Evolutionary conservation across 108 stramenopile genomes (phyloP).

Genomic region (Chaetoceros tenuissimus): DNA sequence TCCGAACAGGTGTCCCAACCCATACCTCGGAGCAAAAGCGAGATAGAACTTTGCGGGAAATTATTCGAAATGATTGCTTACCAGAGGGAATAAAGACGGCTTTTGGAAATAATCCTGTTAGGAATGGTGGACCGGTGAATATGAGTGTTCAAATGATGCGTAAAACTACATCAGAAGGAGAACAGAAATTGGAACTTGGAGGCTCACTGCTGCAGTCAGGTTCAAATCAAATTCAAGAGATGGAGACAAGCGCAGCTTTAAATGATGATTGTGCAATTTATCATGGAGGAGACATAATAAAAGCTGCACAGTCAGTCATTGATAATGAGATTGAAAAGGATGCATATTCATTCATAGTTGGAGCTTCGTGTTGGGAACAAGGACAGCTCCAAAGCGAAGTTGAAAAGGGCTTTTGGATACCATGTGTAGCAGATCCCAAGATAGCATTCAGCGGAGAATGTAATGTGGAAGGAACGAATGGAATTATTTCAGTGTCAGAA

Average conservation of each 20-base stretch:
- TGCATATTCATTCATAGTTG: constrained; percentile 63
- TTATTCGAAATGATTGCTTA: constrained; percentile 16
- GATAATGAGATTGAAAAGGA: constrained; percentile 34
- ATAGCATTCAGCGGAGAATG: constrained; percentile 61
- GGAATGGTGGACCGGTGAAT: constrained; percentile 81
- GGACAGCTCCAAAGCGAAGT: constrained; percentile 75
- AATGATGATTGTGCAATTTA: constrained; percentile 41
- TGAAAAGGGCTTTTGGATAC: constrained; percentile 74
- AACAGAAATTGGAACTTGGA: constrained; percentile 19
- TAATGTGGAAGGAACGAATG: constrained; percentile 23
- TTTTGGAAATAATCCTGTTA: constrained; percentile 50
- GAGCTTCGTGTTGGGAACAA: constrained; percentile 62
- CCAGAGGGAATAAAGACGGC: constrained; percentile 29
- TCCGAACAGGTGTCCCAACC: constrained; percentile 23
- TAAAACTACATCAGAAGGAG: constrained; percentile 6
- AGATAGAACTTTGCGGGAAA: constrained; percentile 19
- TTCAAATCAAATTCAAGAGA: neutral
- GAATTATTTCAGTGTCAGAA: neutral
- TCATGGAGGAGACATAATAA: constrained; percentile 56
- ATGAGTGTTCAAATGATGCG: constrained; percentile 70
- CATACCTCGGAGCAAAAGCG: constrained; percentile 21
- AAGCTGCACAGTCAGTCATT: constrained; percentile 52
- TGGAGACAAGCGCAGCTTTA: constrained; percentile 12
- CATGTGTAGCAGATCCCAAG: constrained; percentile 51
- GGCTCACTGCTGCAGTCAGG: constrained; percentile 44